Evolutionary conservation across 805 yeast species (phyloP).

Genomic region (Monosporozyma aquatica): DNA sequence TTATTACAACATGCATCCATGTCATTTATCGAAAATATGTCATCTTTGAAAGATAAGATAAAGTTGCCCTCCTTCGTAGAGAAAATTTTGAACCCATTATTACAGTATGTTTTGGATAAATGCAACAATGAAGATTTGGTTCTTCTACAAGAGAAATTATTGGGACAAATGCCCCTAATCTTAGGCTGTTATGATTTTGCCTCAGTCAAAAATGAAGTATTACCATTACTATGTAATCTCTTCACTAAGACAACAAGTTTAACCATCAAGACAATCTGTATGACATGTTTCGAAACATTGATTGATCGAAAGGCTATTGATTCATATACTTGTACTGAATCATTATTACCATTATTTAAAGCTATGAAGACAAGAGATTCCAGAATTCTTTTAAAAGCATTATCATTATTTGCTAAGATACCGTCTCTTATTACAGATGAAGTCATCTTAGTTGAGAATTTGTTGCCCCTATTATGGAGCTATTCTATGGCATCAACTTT

Average conservation of each 20-base stretch:
- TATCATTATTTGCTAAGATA: constrained; percentile 34
- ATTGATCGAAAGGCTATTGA: constrained; percentile 58
- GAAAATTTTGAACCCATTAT: constrained; percentile 21
- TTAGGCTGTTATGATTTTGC: constrained; percentile 52
- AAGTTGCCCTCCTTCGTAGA: constrained; percentile 42
- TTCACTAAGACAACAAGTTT: constrained; percentile 81
- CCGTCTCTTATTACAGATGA: constrained; percentile 39
- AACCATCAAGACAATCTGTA: constrained; percentile 62
- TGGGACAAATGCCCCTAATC: constrained; percentile 36
- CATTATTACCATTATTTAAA: constrained; percentile 68
- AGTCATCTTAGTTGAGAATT: constrained; percentile 39
- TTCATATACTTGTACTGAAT: constrained; percentile 61
- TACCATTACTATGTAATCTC: constrained; percentile 60
- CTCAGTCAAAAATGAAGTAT: constrained; percentile 61
- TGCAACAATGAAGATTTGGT: constrained; percentile 18
- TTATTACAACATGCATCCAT: constrained; percentile 22
- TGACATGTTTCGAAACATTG: constrained; percentile 49
- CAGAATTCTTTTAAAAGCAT: constrained; percentile 44
- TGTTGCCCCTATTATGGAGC: constrained; percentile 45
- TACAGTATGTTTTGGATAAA: constrained; percentile 20
- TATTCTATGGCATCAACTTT: constrained; percentile 40
- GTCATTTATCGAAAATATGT: constrained; percentile 41
- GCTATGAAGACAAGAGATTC: constrained; percentile 72
- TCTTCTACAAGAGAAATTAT: constrained; percentile 43
- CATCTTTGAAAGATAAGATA: constrained; percentile 40